A percentile compares a stretch with the other conserved stretches of the same genome.
Evolutionary conservation across 345 rosid genomes (phyloP).

Genomic region (Chamaenerion angustifolium): DNA sequence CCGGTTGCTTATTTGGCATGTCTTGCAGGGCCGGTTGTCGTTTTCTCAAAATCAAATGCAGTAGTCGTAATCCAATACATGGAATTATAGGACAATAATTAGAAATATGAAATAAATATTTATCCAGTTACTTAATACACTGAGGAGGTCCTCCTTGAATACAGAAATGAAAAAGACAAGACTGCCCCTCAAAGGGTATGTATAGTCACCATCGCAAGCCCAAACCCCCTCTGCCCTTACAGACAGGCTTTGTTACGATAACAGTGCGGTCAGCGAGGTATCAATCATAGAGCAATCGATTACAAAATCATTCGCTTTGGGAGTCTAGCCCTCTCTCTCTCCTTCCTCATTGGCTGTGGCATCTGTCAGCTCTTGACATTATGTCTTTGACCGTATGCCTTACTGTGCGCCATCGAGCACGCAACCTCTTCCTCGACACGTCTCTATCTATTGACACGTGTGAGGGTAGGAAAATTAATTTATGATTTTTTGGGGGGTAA

Average conservation of each 20-base stretch:
- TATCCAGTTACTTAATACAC: no score
- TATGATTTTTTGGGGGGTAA: background rate
- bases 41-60: no score
- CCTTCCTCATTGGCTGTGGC: background rate
- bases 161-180: slow-evolving; percentile 30
- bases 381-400: slow-evolving; percentile 27
- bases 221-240: background rate
- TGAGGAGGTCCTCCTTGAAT: slow-evolving; percentile 16
- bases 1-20: no score
- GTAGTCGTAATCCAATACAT: no score
- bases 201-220: slow-evolving; percentile 26
- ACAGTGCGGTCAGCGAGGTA: slow-evolving; percentile 39
- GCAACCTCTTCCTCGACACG: slow-evolving; percentile 1
- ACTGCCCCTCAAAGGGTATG: slow-evolving; percentile 23
- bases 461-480: background rate
- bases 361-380: slow-evolving; percentile 4
- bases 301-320: slow-evolving; percentile 29
- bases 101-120: no score
- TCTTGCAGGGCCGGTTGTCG: no score
- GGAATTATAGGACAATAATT: no score
- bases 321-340: no score
- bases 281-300: slow-evolving; percentile 66
- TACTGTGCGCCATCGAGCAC: background rate
- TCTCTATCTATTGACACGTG: slow-evolving; percentile 28
- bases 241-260: slow-evolving; percentile 16